A percentile compares a stretch with the other conserved stretches of the same genome.
phyloP scores from a whole-genome alignment of 2,329 filamentous ascomycete genomes.

The Pseudogymnoascus sp. region DNA sequence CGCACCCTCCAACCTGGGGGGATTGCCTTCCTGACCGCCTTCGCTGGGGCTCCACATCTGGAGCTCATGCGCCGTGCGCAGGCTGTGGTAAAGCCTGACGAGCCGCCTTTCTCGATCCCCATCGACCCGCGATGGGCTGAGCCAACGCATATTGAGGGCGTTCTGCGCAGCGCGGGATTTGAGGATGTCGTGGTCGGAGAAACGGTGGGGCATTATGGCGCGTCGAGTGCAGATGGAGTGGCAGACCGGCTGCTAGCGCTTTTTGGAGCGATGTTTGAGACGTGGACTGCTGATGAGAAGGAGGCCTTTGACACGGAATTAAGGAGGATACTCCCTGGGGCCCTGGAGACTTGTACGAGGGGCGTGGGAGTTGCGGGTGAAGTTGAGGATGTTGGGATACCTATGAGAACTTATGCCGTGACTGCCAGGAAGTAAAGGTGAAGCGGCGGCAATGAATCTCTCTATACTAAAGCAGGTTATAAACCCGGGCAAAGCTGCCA shows the following conservation, averaged over 20 bases:
- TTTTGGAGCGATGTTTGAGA: not conserved
- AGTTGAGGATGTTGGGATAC: not conserved
- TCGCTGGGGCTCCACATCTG: not conserved
- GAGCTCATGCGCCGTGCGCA: not conserved
- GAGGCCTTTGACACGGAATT: not conserved
- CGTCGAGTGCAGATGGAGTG: not conserved
- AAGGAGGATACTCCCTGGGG: not conserved
- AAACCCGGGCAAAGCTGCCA: not conserved
- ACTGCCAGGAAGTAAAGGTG: not conserved
- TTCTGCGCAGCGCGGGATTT: not conserved
- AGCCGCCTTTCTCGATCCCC: not conserved
- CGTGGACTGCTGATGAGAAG: not conserved
- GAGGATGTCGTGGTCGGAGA: not conserved
- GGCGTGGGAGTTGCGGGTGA: not conserved
- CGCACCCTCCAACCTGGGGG: slow-evolving; percentile 34
- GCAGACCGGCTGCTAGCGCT: not conserved
- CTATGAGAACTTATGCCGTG: not conserved
- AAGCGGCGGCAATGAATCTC: not conserved
- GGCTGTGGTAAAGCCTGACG: not conserved
- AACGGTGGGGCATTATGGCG: not conserved
- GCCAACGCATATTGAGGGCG: not conserved
- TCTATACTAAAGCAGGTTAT: not conserved
- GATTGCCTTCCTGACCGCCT: slow-evolving; percentile 30
- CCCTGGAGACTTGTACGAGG: not conserved
- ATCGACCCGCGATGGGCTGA: not conserved